These are phyloP conservation scores for Phytophthora sp. DNA, from an alignment of 352 stramenopile species.

Conservation along the genomic window DNA sequence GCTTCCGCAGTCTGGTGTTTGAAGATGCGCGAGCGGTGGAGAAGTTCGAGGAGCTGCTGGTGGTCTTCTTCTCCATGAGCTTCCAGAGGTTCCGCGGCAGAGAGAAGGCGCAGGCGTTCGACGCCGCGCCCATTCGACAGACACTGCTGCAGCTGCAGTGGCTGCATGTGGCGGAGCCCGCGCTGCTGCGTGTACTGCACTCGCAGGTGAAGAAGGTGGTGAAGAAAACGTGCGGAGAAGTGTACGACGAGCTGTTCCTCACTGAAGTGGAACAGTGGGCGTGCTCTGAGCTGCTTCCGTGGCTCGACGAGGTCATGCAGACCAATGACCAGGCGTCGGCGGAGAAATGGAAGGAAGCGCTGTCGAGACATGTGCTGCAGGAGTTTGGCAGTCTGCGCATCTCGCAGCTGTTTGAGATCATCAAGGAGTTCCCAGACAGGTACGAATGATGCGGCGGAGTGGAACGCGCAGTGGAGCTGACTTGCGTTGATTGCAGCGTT, in stretches of 20 bases:
- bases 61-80: slow-evolving; percentile 79
- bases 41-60: slow-evolving; percentile 65
- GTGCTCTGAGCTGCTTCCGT: slow-evolving; percentile 57
- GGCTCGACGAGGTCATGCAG: slow-evolving; percentile 61
- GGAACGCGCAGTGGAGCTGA: not conserved
- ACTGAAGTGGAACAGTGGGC: slow-evolving; percentile 57
- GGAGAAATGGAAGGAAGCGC: slow-evolving; percentile 48
- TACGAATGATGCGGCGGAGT: slow-evolving; percentile 4
- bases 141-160: slow-evolving; percentile 65
- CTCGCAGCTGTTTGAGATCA: slow-evolving; percentile 96
- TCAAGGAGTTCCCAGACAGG: slow-evolving; percentile 97
- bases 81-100: slow-evolving; percentile 68
- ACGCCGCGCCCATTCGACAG: slow-evolving; percentile 52
- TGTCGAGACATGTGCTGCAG: slow-evolving; percentile 59
- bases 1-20: slow-evolving; percentile 63
- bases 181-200: slow-evolving; percentile 58
- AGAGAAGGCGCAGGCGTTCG: slow-evolving; percentile 61
- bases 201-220: slow-evolving; percentile 64
- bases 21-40: slow-evolving; percentile 41
- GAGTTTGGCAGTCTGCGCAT: slow-evolving; percentile 86
- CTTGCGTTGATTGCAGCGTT: slow-evolving; percentile 31
- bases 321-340: slow-evolving; percentile 14
- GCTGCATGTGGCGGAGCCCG: slow-evolving; percentile 53
- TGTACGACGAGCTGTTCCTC: slow-evolving; percentile 56
- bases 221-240: slow-evolving; percentile 50